Evolutionary conservation across 108 stramenopile genomes (phyloP).

Genomic region (Fragilaria crotonensis): DNA sequence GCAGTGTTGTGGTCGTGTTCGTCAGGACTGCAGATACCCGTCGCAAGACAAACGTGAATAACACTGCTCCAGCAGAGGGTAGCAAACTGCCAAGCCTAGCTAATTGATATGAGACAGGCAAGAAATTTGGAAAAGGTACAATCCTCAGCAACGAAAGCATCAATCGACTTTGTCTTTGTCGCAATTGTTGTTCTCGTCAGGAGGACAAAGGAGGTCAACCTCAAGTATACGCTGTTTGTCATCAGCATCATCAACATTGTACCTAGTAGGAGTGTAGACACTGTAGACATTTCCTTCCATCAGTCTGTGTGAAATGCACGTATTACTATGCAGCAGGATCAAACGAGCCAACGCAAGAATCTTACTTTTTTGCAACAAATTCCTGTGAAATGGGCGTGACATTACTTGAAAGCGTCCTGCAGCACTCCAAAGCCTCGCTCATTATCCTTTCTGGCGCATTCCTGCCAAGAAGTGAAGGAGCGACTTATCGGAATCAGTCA

Average conservation of each 20-base stretch:
- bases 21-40: too few species aligned
- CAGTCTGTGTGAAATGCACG: conserved; percentile 9
- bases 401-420: conserved; percentile 6
- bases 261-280: conserved; percentile 5
- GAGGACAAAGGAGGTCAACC: too few species aligned
- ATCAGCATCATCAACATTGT: background rate
- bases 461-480: conserved; percentile 19
- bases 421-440: conserved; percentile 18
- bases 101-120: too few species aligned
- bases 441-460: conserved; percentile 12
- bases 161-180: too few species aligned
- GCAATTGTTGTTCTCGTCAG: too few species aligned
- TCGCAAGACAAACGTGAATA: too few species aligned
- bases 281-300: conserved; percentile 7
- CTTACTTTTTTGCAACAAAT: background rate
- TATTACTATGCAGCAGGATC: conserved; percentile 18
- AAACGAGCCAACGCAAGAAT: background rate
- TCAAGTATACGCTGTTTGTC: too few species aligned
- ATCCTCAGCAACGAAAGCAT: too few species aligned
- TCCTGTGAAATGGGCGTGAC: conserved; percentile 1
- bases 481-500: background rate
- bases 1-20: too few species aligned
- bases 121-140: too few species aligned
- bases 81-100: too few species aligned
- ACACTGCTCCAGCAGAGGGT: too few species aligned